Base-by-base conservation (phyloP, 768 basidiomycete species). In the Hortiboletus campestris region DNA sequence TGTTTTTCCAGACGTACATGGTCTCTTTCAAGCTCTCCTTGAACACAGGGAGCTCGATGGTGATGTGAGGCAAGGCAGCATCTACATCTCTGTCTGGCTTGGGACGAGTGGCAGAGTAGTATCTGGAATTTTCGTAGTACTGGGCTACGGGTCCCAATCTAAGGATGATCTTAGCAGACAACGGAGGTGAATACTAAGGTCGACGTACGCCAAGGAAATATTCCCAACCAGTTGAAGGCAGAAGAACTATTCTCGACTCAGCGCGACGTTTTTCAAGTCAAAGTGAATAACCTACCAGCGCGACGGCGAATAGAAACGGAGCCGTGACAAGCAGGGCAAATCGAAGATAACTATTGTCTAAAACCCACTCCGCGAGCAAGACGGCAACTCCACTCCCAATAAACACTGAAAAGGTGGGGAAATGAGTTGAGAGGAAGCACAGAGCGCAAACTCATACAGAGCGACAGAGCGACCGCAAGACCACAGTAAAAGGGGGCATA, bases 141-240 rank as follows among this genome's bases (percentile, higher is more conserved):
- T 94, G 92, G 2, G 90, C 83, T 22, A 94, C 87, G 10, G 92
- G 92, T 29, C 91, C 91, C 57, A 93, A 59, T 42, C 88, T 88
- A 53, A 17, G 38, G 2, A 38, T 3, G 38, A 38, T 20, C n/a
- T 68, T 6, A 58, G 43, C 34, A 45, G 9, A 46, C 4, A 45
- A n/a, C 36, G 28, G 53, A 17, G 56, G 48, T 28, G 9, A 36
- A 32, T n/a, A 32, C 9, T 19, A 53, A 35, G n/a, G 50, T 20
- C 4, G 16, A 59, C 49, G 32, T 67, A 89, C 87, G 79, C 72
- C 72, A 84, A 84, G 5, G 83, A 74, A 16, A 89, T 40, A 49
- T 81, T 86, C 20, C 81, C 78, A 14, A 91, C 65, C 14, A 89
- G 76, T 66, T 89, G 87, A n/a, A 87, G 72, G 17, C 82, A 76